A percentile compares a stretch with the other conserved stretches of the same genome.
These are phyloP conservation scores for Aspergillus hortae DNA, from an alignment of 2,329 filamentous ascomycete genomes.

Conservation along the genomic window DNA sequence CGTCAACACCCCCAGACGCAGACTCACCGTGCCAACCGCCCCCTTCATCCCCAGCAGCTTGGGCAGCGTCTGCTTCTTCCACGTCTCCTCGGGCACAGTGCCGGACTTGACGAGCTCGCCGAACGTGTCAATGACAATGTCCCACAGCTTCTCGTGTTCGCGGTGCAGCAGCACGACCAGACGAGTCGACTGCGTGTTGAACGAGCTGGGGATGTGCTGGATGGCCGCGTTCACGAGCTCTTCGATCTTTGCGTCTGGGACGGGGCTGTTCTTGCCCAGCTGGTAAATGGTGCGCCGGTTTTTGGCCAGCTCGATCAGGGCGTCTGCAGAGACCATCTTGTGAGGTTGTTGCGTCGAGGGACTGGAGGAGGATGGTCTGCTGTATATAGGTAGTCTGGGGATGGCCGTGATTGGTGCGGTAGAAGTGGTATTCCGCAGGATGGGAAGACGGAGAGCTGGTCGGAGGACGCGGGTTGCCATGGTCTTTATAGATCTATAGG, in stretches of 20 bases:
- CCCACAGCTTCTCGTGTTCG: conserved; percentile 88
- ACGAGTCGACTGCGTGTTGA: conserved; percentile 85
- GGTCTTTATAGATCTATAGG: too few species aligned
- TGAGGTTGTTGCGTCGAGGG: neutral
- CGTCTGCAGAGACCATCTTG: conserved; percentile 9
- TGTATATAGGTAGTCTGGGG: neutral
- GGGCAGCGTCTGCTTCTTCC: conserved; percentile 45
- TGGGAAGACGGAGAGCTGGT: neutral
- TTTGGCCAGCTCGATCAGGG: conserved; percentile 30
- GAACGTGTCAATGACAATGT: conserved; percentile 62
- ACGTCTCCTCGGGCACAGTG: conserved; percentile 49
- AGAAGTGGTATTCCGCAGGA: neutral
- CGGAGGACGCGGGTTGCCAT: too few species aligned
- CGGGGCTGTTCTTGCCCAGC: conserved; percentile 31
- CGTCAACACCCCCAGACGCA: neutral
- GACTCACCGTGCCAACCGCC: conserved; percentile 68
- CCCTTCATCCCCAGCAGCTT: conserved; percentile 61
- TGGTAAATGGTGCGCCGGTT: conserved; percentile 35
- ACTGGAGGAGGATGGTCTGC: neutral
- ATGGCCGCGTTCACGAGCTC: conserved; percentile 49
- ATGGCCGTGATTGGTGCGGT: too few species aligned
- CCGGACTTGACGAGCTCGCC: conserved; percentile 64
- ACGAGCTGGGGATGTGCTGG: conserved; percentile 69
- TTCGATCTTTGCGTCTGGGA: conserved; percentile 35
- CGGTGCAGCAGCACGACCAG: conserved; percentile 73